Conservation (phyloP, 2,329 filamentous ascomycete genomes). For the Aspergillus fijiensis region DNA sequence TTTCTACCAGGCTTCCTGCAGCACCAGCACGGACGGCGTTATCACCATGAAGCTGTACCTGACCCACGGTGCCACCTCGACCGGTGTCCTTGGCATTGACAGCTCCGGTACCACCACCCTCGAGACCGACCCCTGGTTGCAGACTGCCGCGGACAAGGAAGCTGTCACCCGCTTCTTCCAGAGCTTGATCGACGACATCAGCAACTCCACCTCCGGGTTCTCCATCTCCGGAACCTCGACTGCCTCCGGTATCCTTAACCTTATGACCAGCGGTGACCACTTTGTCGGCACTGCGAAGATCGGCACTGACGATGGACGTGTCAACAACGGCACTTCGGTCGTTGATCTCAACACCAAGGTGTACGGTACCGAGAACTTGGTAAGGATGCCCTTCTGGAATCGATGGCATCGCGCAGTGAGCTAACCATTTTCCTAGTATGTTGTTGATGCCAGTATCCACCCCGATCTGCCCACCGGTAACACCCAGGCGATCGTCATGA, state of each 20-base stretch:
- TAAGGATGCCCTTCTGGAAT: conserved; percentile 7
- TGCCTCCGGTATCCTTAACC: conserved; percentile 15
- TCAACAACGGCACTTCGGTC: conserved; percentile 55
- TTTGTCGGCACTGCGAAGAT: conserved; percentile 59
- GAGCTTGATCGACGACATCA: conserved; percentile 15
- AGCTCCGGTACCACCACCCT: conserved; percentile 15
- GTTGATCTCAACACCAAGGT: conserved; percentile 65
- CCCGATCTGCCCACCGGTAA: conserved; percentile 68
- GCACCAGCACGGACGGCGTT: conserved; percentile 11
- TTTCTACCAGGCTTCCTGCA: conserved; percentile 24
- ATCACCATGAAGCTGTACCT: conserved; percentile 24
- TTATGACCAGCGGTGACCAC: conserved; percentile 49
- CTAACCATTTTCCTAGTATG: conserved; percentile 41
- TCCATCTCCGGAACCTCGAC: conserved; percentile 16
- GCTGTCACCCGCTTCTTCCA: conserved; percentile 16
- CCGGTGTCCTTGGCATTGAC: conserved; percentile 18
- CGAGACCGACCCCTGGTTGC: conserved; percentile 16
- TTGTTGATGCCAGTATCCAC: conserved; percentile 68
- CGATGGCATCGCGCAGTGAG: background rate
- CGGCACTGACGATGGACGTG: conserved; percentile 56
- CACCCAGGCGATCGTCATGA: conserved; percentile 63
- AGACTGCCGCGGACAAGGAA: conserved; percentile 18
- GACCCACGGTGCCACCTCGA: conserved; percentile 23
- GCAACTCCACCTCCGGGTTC: conserved; percentile 12
- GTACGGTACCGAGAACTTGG: conserved; percentile 65